A percentile compares a stretch with the other conserved stretches of the same genome.
These are phyloP conservation scores for Elsinoe necatrix DNA, from an alignment of 2,329 filamentous ascomycete genomes.

Conservation along the genomic window DNA sequence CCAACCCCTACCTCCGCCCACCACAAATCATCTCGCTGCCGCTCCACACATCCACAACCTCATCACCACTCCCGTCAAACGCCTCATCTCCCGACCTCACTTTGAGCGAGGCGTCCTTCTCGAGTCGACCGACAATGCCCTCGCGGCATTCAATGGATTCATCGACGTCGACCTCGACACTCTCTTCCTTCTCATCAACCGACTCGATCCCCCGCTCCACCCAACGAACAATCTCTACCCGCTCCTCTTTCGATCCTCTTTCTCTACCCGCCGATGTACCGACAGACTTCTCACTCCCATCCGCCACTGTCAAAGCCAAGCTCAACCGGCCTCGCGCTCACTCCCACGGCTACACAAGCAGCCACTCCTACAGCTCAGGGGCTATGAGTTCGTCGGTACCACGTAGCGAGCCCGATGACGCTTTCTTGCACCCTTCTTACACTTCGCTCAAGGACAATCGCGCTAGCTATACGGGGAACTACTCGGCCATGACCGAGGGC, in stretches of 20 bases:
- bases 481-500: conserved; percentile 4
- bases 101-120: neutral
- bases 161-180: conserved; percentile 8
- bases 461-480: neutral
- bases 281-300: neutral
- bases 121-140: conserved; percentile 2
- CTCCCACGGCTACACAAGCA: neutral
- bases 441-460: neutral
- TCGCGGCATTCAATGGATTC: conserved; percentile 13
- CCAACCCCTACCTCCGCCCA: conserved; percentile 1
- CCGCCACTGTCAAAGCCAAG: neutral
- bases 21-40: conserved; percentile 15
- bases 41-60: neutral
- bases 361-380: neutral
- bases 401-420: neutral
- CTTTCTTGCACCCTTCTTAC: neutral
- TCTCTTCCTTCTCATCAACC: conserved; percentile 10
- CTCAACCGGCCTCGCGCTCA: neutral
- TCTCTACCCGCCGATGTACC: conserved; percentile 6
- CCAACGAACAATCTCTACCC: conserved; percentile 3
- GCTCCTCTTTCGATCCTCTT: conserved; percentile 14
- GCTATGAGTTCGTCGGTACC: neutral
- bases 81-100: conserved; percentile 9
- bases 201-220: neutral
- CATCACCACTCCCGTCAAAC: neutral